phyloP scores from a whole-genome alignment of 805 yeast species.

The Saturnispora sanitii region DNA sequence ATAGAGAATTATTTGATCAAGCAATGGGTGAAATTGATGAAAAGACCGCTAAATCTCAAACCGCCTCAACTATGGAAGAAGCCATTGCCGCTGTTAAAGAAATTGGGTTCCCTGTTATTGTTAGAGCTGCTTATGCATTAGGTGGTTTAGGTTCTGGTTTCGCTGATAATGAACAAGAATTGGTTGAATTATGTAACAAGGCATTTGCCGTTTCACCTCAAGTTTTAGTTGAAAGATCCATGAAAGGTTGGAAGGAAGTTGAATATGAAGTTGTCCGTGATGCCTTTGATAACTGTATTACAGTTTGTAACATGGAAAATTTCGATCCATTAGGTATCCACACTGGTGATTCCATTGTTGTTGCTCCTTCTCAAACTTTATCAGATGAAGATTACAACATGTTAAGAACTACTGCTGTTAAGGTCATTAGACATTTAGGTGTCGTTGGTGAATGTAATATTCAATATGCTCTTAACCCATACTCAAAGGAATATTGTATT shows the following conservation, averaged over 20 bases:
- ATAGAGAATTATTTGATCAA: conserved; percentile 90
- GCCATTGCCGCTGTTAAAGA: conserved; percentile 82
- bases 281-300: conserved; percentile 91
- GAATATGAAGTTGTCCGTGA: conserved; percentile 98
- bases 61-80: conserved; percentile 88
- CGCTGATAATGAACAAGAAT: conserved; percentile 74
- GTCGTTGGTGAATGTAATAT: conserved; percentile 99
- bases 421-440: conserved; percentile 94
- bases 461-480: conserved; percentile 93
- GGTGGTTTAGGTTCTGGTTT: conserved; percentile 99
- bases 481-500: conserved; percentile 89
- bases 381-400: conserved; percentile 96
- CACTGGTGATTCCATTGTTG: conserved; percentile 98
- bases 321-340: conserved; percentile 97
- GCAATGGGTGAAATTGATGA: conserved; percentile 92
- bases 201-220: conserved; percentile 88
- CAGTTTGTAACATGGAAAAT: conserved; percentile 98
- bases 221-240: conserved; percentile 89
- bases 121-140: conserved; percentile 92
- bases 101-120: conserved; percentile 93
- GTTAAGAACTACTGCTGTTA: conserved; percentile 96
- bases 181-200: conserved; percentile 80
- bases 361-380: conserved; percentile 96
- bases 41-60: conserved; percentile 94
- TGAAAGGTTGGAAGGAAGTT: conserved; percentile 98